A percentile compares a stretch with the other conserved stretches of the same genome.
Evolutionary conservation across 106 monocot species (phyloP).

Genomic region (Dioscorea zingiberensis): DNA sequence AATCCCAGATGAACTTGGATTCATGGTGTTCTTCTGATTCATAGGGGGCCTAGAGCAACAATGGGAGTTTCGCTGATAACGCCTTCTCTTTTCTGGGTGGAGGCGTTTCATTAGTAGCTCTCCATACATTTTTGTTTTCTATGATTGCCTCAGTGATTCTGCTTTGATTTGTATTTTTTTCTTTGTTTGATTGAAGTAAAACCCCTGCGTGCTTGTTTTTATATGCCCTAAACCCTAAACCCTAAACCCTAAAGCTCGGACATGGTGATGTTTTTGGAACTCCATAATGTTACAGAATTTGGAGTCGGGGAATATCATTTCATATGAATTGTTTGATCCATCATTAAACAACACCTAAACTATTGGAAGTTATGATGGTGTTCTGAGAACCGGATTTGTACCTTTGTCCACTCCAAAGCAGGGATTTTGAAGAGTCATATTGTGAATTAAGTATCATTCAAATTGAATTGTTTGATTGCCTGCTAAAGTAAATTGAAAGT

Average conservation of each 20-base stretch:
- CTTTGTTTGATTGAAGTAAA: neutral
- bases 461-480: no score
- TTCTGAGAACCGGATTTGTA: no score
- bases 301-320: no score
- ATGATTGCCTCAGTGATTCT: neutral
- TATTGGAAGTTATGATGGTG: no score
- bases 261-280: neutral
- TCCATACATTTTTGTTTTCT: neutral
- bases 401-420: no score
- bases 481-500: no score
- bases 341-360: no score
- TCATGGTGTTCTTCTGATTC: slow-evolving; percentile 1
- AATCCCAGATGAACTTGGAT: neutral
- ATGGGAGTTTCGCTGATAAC: neutral
- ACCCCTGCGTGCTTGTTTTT: no score
- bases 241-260: neutral
- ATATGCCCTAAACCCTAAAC: neutral
- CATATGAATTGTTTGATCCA: no score
- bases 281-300: neutral
- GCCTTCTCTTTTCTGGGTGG: neutral
- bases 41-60: neutral
- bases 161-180: neutral
- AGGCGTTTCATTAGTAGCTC: neutral
- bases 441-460: no score
- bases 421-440: no score